Percentiles rank a stretch among this genome's conserved stretches.
These are phyloP conservation scores for Thymus mandschuricus DNA, from an alignment of 257 asterid species.

Conservation along the genomic window DNA sequence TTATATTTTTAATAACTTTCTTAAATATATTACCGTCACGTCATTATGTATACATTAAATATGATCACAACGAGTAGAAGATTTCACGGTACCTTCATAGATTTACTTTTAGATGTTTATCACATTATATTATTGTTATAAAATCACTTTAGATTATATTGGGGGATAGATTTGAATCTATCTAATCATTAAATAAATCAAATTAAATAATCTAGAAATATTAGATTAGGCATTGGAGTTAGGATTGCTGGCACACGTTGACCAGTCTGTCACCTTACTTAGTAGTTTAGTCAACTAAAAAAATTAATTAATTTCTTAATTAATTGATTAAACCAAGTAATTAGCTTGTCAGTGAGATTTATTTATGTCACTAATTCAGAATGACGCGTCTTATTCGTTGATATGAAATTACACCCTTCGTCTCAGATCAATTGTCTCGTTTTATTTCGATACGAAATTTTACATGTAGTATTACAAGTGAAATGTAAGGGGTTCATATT, in stretches of 20 bases:
- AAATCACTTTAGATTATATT: neutral
- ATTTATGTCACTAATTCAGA: neutral
- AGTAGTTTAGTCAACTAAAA: conserved; percentile 17
- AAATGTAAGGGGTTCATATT: too few relatives aligned
- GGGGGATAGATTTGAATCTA: neutral
- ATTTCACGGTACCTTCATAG: neutral
- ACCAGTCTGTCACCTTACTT: conserved; percentile 36
- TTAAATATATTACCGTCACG: too few relatives aligned
- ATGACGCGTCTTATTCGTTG: conserved; percentile 2
- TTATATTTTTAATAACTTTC: too few relatives aligned
- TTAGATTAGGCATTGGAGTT: conserved; percentile 9
- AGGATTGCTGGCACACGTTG: conserved; percentile 32
- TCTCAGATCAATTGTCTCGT: too few relatives aligned
- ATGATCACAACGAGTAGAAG: too few relatives aligned
- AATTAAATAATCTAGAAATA: neutral
- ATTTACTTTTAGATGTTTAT: neutral
- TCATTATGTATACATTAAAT: too few relatives aligned
- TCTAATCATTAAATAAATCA: neutral
- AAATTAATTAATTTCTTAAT: neutral
- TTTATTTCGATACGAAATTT: too few relatives aligned
- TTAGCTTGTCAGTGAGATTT: neutral
- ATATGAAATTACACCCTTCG: too few relatives aligned
- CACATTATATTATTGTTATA: neutral
- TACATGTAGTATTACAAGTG: too few relatives aligned
- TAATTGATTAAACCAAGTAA: conserved; percentile 16